Evolutionary conservation across 2,329 filamentous ascomycete genomes (phyloP), one percentile per base, ranked within the genome.

Genomic region (Cercospora sp.): DNA sequence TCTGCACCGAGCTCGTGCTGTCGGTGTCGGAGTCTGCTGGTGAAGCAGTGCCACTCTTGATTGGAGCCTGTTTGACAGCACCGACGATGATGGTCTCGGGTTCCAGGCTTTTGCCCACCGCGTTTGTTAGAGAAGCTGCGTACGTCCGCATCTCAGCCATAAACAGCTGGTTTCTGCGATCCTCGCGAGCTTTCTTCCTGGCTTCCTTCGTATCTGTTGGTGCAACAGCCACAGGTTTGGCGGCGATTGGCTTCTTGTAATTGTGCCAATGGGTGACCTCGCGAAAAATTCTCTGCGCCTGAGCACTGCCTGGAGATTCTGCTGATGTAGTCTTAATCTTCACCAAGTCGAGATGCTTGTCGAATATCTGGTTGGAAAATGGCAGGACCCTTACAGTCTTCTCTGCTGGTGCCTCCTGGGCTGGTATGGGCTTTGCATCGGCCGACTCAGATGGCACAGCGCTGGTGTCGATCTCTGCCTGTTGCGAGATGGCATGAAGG

Each of bases 131-230:
- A 77, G 89, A 91, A 12, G 88, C 89, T 1, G 91, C 89, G 75
- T 93, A 93, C 1, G 84, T 82, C 30, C 84, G 83, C 78, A 90
- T 90, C 67, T 91, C 88, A 1, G 85, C 84, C 86, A 91, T 90
- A 74, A 87, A 88, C 62, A 81, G 83, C 72, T 93, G 90, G 55
- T 90, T 88, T 63, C 80, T 80, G 69, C 80, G 83, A 63, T 77
- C 78, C 6, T 82, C 80, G 68, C 75, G 81, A 63, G 76, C 78
- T 60, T 77, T 79, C 72, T 80, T 74, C 72, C 75, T 80, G 64
- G 69, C 76, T 9, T 70, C 66, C 31, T 66, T 39, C 64, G 67
- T 68, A 48, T 70, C 74, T 39, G 64, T 70, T 51, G 72, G 75
- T 62, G 68, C 76, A 20, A 51, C 45, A 51, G 51, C 60, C 16